Evolutionary conservation across 768 basidiomycete genomes (phyloP), one percentile per base, ranked within the genome.

Genomic region (Tylopilus felleus): DNA sequence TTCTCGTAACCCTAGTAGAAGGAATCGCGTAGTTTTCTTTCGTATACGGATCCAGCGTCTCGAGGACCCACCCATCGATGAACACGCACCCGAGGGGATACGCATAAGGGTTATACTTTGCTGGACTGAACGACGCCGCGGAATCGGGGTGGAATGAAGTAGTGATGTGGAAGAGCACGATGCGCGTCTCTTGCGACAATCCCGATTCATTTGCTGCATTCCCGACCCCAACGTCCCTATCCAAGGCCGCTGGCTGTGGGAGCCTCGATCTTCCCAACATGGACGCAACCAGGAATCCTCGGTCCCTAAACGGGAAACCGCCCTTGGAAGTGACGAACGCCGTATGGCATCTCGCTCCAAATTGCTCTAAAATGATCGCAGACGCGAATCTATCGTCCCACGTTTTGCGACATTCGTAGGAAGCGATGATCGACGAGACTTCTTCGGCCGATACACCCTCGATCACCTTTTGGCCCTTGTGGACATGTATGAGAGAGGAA

Each of bases 391-490:
- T 77, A 49, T 93, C 88, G 64, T 97, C 94, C 94, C 94, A 97
- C 25, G 80, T 78, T 67, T 83, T 85, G 56, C 91, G 80, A 53
- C 85, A 87, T 47, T 84, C 80, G 38, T 81, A 79, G 56, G 85
- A 86, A 8, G 78, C 78, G 17, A 97, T 77, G 21, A 90, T 79
- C 1, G 85, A 77, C 0, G 83, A 85, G 33, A 98, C 76, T 67
- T 99, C 96, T 65, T 97, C 95, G 1, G 94, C 94, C 1, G 93
- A 90, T 12, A 95, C 82, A 4, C 94, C 93, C 66, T 98, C 90
- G 47, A 98, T 86, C 56, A 98, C 92, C 71, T 91, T 90, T 65
- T 88, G 85, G 0, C 90, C 93, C 60, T 85, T 87, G 69, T 93
- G 87, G 4, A 98, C 83, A 0, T 93, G 92, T 29, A 94, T 83